Evolutionary conservation across 1,284 basidiomycete species (phyloP).

Genomic region (Cerioporus squamosus): DNA sequence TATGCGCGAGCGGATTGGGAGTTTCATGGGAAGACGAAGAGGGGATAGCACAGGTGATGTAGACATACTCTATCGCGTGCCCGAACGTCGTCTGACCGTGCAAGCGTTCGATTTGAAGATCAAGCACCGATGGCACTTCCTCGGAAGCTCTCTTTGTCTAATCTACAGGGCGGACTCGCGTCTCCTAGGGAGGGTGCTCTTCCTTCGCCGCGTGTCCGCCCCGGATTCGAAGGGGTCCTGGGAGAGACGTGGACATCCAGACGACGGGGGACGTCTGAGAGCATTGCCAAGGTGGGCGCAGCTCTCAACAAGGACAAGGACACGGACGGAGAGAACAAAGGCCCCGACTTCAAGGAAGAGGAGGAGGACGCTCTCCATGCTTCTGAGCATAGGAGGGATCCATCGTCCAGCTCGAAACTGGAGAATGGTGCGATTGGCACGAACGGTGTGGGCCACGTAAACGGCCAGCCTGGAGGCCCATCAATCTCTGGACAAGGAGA

Average conservation of each 20-base stretch:
- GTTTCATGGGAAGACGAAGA: constrained; percentile 60
- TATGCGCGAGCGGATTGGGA: constrained; percentile 67
- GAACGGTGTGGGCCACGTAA: constrained; percentile 3
- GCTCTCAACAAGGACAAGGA: constrained; percentile 42
- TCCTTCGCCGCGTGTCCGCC: constrained; percentile 69
- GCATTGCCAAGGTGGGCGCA: constrained; percentile 45
- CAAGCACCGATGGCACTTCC: constrained; percentile 51
- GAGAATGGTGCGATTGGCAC: not conserved
- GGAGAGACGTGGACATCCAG: constrained; percentile 71
- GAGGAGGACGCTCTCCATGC: constrained; percentile 33
- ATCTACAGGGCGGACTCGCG: constrained; percentile 51
- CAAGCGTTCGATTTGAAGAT: constrained; percentile 38
- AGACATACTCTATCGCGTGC: not conserved
- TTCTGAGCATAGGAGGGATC: constrained; percentile 10
- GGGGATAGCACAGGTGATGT: constrained; percentile 63
- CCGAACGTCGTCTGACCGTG: not conserved
- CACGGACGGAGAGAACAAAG: constrained; percentile 46
- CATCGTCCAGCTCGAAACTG: not conserved
- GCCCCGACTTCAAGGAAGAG: constrained; percentile 60
- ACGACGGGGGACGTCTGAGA: constrained; percentile 56
- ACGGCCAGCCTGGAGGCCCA: constrained; percentile 6
- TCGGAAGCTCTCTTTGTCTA: constrained; percentile 74
- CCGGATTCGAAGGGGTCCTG: constrained; percentile 75
- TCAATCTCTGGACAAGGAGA: constrained; percentile 15
- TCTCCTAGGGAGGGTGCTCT: constrained; percentile 63